These are phyloP conservation scores for Conticribra weissflogii DNA, from an alignment of 108 stramenopile genomes.

Conservation along the genomic window DNA sequence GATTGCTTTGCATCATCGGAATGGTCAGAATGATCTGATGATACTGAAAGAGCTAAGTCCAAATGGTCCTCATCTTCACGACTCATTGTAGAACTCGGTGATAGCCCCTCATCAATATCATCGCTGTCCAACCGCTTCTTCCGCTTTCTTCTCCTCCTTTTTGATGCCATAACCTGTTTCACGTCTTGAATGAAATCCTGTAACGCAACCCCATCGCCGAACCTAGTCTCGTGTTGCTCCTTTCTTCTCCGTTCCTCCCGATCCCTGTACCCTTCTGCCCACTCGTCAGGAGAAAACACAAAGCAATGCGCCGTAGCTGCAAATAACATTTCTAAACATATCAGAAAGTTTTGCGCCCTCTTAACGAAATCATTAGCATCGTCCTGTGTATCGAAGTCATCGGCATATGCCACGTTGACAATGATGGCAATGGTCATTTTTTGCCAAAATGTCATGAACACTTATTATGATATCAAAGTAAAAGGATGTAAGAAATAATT, in stretches of 20 bases:
- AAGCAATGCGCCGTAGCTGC: conserved; percentile 85
- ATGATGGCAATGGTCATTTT: conserved; percentile 62
- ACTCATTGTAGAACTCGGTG: conserved; percentile 11
- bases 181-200: conserved; percentile 77
- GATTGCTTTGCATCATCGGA: conserved; percentile 4
- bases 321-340: conserved; percentile 93
- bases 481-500: too few species aligned
- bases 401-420: conserved; percentile 42
- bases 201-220: conserved; percentile 63
- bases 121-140: conserved; percentile 20
- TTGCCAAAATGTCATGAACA: conserved; percentile 95
- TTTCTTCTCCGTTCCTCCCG: conserved; percentile 42
- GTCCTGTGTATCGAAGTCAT: conserved; percentile 40
- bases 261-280: conserved; percentile 74
- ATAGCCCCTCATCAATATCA: conserved; percentile 8
- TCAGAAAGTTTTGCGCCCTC: conserved; percentile 81
- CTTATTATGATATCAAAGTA: too few species aligned
- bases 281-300: conserved; percentile 89
- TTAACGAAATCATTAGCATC: conserved; percentile 51
- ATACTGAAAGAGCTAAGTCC: conserved; percentile 4
- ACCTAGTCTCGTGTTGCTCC: conserved; percentile 21
- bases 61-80: conserved; percentile 7
- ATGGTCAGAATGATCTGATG: background rate
- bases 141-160: conserved; percentile 17
- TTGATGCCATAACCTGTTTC: conserved; percentile 48